Conservation (phyloP, 2,329 filamentous ascomycete genomes). For the Hawksworthiomyces lignivorus region DNA sequence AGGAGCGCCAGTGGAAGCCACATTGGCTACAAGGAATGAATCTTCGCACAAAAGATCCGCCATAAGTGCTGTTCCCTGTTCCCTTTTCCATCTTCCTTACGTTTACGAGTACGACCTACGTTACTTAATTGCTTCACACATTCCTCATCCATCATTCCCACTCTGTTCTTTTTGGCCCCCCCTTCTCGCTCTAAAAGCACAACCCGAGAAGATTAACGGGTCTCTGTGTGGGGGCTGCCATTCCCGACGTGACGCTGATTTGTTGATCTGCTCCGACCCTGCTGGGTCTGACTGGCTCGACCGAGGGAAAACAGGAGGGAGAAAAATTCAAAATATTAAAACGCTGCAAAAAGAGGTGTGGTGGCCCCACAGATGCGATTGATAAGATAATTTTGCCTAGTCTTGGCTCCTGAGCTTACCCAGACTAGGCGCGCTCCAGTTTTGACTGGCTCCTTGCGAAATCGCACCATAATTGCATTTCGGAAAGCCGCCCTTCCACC, state of each 20-base stretch:
- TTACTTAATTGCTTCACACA: too few relatives aligned
- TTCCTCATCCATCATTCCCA: too few relatives aligned
- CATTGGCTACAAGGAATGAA: too few relatives aligned
- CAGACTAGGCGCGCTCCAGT: not conserved
- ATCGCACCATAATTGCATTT: constrained; percentile 14
- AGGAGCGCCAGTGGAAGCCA: too few relatives aligned
- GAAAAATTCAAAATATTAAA: too few relatives aligned
- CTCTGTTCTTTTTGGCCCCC: not conserved
- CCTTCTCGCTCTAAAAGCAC: not conserved
- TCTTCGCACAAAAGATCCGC: too few relatives aligned
- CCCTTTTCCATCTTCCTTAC: too few relatives aligned
- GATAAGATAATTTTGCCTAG: constrained; percentile 21
- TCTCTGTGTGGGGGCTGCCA: not conserved
- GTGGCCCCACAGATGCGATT: constrained; percentile 17
- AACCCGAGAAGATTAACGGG: too few relatives aligned
- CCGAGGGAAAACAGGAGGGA: constrained; percentile 1
- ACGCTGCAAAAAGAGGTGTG: not conserved
- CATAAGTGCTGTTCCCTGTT: too few relatives aligned
- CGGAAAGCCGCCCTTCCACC: not conserved
- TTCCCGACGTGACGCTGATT: constrained; percentile 4
- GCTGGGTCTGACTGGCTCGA: too few relatives aligned
- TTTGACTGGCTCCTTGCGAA: constrained; percentile 2
- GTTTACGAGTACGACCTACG: too few relatives aligned
- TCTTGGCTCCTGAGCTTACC: not conserved
- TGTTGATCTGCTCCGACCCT: too few relatives aligned